Evolutionary conservation across 1,139 yeast genomes (phyloP).

Genomic region (Candida sp.): DNA sequence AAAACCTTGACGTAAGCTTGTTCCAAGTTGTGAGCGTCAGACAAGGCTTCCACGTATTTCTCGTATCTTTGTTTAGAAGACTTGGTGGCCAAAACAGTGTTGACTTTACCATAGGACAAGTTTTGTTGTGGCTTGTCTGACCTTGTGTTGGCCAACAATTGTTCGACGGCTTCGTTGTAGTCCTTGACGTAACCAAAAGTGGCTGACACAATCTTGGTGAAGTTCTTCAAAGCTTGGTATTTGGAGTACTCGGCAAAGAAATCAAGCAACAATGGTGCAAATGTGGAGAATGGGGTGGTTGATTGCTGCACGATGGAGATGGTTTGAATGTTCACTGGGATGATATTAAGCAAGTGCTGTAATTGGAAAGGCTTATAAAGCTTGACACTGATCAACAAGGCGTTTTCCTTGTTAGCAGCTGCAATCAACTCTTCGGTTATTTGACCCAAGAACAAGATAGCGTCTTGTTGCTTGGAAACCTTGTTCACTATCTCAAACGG

Average conservation of each 20-base stretch:
- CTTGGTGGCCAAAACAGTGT: conserved; percentile 33
- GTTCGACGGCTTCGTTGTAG: conserved; percentile 47
- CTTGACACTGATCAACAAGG: conserved; percentile 61
- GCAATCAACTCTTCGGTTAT: conserved; percentile 47
- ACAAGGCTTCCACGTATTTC: conserved; percentile 36
- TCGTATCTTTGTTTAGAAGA: conserved; percentile 28
- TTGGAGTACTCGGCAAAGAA: conserved; percentile 64
- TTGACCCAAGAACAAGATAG: conserved; percentile 67
- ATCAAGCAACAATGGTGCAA: conserved; percentile 73
- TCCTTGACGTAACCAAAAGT: conserved; percentile 57
- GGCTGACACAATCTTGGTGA: conserved; percentile 61
- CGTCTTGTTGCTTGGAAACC: conserved; percentile 43
- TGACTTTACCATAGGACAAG: conserved; percentile 58
- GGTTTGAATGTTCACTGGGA: conserved; percentile 61
- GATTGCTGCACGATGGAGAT: conserved; percentile 71
- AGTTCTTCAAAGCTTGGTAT: conserved; percentile 49
- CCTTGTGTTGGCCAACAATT: conserved; percentile 57
- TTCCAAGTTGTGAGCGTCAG: conserved; percentile 61
- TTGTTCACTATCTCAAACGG: conserved; percentile 36
- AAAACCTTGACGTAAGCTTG: conserved; percentile 80
- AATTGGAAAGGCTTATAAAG: conserved; percentile 76
- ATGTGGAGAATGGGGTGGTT: conserved; percentile 47
- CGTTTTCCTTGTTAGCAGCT: conserved; percentile 43
- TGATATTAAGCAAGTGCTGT: conserved; percentile 45
- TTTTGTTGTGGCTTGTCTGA: conserved; percentile 64